Percentiles rank a stretch among this genome's conserved stretches.
Evolutionary conservation across 495 filamentous ascomycete genomes (phyloP).

Genomic region (Podospora fimiseda): DNA sequence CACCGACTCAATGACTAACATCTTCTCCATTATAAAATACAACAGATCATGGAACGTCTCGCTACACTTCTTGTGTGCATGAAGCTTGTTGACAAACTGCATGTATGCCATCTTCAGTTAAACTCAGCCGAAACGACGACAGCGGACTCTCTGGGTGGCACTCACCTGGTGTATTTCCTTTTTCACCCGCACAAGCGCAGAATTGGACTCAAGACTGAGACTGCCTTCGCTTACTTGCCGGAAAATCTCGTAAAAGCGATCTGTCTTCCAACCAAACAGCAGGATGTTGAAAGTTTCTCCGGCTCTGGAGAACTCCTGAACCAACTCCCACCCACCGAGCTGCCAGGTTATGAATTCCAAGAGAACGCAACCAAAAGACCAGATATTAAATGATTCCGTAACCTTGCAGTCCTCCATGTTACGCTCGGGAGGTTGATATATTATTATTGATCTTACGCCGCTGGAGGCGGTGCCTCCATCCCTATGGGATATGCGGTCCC

Average conservation of each 20-base stretch:
- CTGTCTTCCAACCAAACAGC: background rate
- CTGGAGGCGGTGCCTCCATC: no score
- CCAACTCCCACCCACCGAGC: slow-evolving; percentile 13
- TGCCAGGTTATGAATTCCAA: slow-evolving; percentile 25
- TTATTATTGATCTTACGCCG: no score
- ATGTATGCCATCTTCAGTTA: background rate
- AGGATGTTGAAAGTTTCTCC: background rate
- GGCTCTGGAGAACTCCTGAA: background rate
- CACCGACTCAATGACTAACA: background rate
- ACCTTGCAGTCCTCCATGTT: background rate
- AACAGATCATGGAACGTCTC: background rate
- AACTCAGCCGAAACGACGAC: no score
- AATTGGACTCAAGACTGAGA: background rate
- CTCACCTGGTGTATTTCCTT: background rate
- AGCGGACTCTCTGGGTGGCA: background rate
- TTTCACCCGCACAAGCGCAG: background rate
- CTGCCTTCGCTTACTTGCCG: background rate
- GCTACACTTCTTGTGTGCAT: background rate
- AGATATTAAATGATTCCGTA: slow-evolving; percentile 17
- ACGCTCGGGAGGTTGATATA: slow-evolving; percentile 13
- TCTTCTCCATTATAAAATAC: background rate
- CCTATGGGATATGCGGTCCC: no score
- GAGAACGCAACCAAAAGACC: slow-evolving; percentile 23
- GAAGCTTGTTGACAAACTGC: slow-evolving; percentile 2
- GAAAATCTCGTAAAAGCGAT: background rate